These are phyloP conservation scores for Phytophthora pini DNA, from an alignment of 352 stramenopile genomes.

Conservation along the genomic window DNA sequence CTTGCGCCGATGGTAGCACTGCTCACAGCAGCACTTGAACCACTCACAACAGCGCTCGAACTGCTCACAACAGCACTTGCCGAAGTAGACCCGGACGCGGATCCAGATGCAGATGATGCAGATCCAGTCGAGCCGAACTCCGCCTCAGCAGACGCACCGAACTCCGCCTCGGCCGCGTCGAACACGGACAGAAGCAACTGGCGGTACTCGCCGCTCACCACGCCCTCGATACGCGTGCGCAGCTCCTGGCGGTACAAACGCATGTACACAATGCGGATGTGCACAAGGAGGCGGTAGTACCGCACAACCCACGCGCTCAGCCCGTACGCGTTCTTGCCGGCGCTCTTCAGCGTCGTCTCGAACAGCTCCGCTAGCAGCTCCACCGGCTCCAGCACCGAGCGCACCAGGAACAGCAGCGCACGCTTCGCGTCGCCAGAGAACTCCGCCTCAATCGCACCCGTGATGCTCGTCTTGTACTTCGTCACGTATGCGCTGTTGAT, in stretches of 20 bases:
- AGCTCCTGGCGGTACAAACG: slow-evolving; percentile 59
- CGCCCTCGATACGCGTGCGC: slow-evolving; percentile 23
- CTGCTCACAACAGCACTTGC: neutral
- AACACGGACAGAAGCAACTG: slow-evolving; percentile 29
- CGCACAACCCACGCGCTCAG: no score
- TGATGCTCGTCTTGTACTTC: slow-evolving; percentile 62
- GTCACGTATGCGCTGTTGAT: slow-evolving; percentile 56
- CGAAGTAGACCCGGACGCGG: slow-evolving; percentile 3
- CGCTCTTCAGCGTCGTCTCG: slow-evolving; percentile 48
- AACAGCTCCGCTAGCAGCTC: slow-evolving; percentile 45
- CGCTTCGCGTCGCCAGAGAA: slow-evolving; percentile 50
- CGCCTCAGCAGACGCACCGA: slow-evolving; percentile 16
- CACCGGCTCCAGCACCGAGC: slow-evolving; percentile 38
- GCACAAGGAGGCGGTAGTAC: no score
- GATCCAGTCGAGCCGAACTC: slow-evolving; percentile 7
- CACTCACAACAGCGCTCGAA: neutral
- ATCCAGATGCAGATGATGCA: slow-evolving; percentile 4
- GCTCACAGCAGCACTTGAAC: slow-evolving; percentile 1
- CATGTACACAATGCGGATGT: slow-evolving; percentile 40
- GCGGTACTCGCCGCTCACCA: slow-evolving; percentile 36
- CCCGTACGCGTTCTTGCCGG: slow-evolving; percentile 8
- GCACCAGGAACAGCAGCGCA: slow-evolving; percentile 45
- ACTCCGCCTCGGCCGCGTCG: slow-evolving; percentile 29
- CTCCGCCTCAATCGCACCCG: slow-evolving; percentile 57
- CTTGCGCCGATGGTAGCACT: slow-evolving; percentile 8